phyloP scores from a whole-genome alignment of 169 alveolate genomes.

The Cryptosporidium viatorum region DNA sequence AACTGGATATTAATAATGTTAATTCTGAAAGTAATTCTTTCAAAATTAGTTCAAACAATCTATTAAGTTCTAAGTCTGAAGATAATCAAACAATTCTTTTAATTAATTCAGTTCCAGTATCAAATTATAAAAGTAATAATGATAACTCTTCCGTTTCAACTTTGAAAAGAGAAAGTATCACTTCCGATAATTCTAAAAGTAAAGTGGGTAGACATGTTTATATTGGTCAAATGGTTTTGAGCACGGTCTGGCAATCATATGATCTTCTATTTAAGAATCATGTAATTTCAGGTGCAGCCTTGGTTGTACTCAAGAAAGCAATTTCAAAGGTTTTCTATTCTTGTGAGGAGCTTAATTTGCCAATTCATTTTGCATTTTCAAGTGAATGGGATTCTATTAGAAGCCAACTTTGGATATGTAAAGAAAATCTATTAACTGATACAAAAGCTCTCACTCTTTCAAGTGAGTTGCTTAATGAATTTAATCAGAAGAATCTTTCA shows the following conservation, averaged over 20 bases:
- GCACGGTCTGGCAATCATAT: slow-evolving; percentile 73
- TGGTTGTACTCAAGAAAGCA: slow-evolving; percentile 67
- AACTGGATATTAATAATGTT: not conserved
- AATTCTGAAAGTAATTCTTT: not conserved
- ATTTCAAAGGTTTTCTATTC: slow-evolving; percentile 47
- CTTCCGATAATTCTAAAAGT: slow-evolving; percentile 23
- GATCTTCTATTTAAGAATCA: slow-evolving; percentile 62
- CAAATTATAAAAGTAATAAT: slow-evolving; percentile 16
- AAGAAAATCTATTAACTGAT: slow-evolving; percentile 14
- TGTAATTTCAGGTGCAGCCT: slow-evolving; percentile 70
- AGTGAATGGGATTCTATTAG: slow-evolving; percentile 69
- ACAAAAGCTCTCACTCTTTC: not conserved
- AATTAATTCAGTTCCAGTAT: slow-evolving; percentile 9
- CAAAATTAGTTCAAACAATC: not conserved
- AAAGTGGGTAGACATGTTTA: slow-evolving; percentile 63
- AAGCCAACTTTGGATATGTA: slow-evolving; percentile 44
- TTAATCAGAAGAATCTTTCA: not conserved
- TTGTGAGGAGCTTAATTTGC: slow-evolving; percentile 66
- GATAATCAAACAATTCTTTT: not conserved
- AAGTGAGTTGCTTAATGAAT: slow-evolving; percentile 24
- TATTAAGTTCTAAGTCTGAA: not conserved
- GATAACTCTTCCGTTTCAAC: slow-evolving; percentile 30
- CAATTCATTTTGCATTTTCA: slow-evolving; percentile 59
- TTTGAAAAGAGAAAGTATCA: slow-evolving; percentile 39
- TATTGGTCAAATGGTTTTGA: slow-evolving; percentile 67